These are phyloP conservation scores for Orobanche coerulescens DNA, from an alignment of 257 asterid genomes.

Conservation along the genomic window DNA sequence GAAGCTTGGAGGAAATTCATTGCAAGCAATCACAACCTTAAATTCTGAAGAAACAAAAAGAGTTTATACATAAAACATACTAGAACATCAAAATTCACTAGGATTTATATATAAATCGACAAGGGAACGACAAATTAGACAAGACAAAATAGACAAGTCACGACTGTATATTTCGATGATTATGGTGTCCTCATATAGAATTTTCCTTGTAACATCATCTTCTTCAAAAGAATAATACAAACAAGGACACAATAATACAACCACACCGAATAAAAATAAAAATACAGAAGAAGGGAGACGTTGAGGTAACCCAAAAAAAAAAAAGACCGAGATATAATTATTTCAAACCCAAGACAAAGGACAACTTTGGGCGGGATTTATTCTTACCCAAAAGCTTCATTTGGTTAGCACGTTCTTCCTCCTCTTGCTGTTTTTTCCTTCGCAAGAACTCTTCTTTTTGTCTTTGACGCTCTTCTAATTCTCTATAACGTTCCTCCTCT, in stretches of 20 bases:
- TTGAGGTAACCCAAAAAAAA: no score
- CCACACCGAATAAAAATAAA: not conserved
- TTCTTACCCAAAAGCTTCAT: constrained; percentile 88
- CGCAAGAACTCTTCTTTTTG: constrained; percentile 84
- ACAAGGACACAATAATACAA: not conserved
- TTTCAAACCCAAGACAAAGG: constrained; percentile 74
- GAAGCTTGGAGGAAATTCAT: no score
- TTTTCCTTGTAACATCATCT: no score
- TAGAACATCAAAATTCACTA: no score
- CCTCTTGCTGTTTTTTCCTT: constrained; percentile 77
- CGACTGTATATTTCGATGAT: no score
- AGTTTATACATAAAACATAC: no score
- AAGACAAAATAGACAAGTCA: no score
- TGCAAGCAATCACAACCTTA: no score
- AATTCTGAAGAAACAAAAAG: no score
- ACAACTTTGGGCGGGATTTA: constrained; percentile 85
- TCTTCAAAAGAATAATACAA: not conserved
- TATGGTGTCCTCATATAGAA: no score
- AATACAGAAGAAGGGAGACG: constrained; percentile 5
- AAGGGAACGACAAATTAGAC: not conserved
- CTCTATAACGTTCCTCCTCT: constrained; percentile 77
- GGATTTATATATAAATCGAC: no score
- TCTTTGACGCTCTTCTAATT: constrained; percentile 84
- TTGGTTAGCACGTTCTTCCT: constrained; percentile 88
- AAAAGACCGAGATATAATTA: constrained; percentile 23